Conservation (phyloP, 176 grass and related monocot genomes). For the Panicum miliaceum region DNA sequence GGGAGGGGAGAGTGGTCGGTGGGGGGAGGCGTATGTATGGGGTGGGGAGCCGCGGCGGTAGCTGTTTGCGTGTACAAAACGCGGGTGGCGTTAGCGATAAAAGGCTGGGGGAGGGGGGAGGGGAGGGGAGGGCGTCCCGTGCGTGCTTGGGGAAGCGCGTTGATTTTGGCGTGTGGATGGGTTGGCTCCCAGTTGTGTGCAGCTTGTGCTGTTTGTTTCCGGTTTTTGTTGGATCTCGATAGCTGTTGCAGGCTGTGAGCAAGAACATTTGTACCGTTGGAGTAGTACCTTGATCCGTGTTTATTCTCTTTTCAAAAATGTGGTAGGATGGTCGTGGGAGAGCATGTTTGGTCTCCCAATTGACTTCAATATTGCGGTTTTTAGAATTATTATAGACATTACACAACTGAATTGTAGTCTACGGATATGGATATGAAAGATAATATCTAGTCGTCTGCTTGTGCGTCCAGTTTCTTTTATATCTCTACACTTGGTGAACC, state of each 20-base stretch:
- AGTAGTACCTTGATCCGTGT: background rate
- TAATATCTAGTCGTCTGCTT: background rate
- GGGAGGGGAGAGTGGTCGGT: background rate
- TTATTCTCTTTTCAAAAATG: too few relatives aligned
- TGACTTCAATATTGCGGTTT: background rate
- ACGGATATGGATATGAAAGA: background rate
- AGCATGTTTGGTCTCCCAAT: background rate
- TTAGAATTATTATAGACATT: background rate
- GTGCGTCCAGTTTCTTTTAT: background rate
- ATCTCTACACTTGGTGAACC: background rate
- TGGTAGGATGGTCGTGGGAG: background rate
- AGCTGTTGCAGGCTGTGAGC: background rate
- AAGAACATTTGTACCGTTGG: constrained; percentile 28
- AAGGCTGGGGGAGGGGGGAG: background rate
- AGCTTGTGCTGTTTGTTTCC: background rate
- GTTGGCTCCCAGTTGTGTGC: constrained; percentile 17
- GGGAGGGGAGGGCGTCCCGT: constrained; percentile 40
- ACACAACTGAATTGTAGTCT: background rate
- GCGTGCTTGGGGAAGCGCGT: constrained; percentile 47
- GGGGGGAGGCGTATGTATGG: constrained; percentile 31
- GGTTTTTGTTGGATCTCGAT: background rate
- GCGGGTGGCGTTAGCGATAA: constrained; percentile 41
- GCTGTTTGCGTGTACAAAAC: background rate
- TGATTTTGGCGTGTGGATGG: background rate
- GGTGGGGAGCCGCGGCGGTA: background rate